Evolutionary conservation across 106 monocot species (phyloP).

Genomic region (Allium cepa): DNA sequence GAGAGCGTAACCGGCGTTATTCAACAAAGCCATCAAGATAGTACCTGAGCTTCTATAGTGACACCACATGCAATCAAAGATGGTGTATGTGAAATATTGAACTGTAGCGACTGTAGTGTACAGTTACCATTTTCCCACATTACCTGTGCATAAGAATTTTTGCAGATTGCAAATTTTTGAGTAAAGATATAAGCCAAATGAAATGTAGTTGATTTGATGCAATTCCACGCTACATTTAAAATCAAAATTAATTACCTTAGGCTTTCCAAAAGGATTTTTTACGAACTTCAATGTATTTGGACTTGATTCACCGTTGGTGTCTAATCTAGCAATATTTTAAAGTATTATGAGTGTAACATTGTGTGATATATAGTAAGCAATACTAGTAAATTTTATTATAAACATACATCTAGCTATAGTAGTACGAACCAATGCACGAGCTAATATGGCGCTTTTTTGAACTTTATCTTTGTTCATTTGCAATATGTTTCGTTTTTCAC

Average conservation of each 20-base stretch:
- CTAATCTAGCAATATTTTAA: constrained; percentile 42
- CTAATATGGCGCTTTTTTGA: constrained; percentile 54
- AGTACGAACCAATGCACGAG: constrained; percentile 71
- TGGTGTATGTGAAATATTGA: constrained; percentile 91
- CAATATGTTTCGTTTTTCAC: constrained; percentile 44
- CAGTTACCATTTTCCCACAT: constrained; percentile 39
- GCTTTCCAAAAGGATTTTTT: constrained; percentile 85
- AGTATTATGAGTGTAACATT: neutral
- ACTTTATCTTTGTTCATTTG: constrained; percentile 31
- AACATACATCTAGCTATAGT: constrained; percentile 92
- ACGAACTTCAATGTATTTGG: constrained; percentile 63
- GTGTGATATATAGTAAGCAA: neutral
- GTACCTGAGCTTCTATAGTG: constrained; percentile 43
- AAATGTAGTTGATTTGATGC: neutral
- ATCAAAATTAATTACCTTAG: constrained; percentile 49
- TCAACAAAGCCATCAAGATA: neutral
- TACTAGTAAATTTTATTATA: neutral
- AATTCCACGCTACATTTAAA: neutral
- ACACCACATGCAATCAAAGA: constrained; percentile 87
- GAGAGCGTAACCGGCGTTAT: neutral
- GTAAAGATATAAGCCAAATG: neutral
- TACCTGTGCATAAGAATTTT: constrained; percentile 32
- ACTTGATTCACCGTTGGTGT: constrained; percentile 37
- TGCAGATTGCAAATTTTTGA: too few relatives aligned
- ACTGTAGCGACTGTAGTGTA: constrained; percentile 42